Evolutionary conservation across 805 yeast genomes (phyloP).

Genomic region (Metschnikowia arizonensis): DNA sequence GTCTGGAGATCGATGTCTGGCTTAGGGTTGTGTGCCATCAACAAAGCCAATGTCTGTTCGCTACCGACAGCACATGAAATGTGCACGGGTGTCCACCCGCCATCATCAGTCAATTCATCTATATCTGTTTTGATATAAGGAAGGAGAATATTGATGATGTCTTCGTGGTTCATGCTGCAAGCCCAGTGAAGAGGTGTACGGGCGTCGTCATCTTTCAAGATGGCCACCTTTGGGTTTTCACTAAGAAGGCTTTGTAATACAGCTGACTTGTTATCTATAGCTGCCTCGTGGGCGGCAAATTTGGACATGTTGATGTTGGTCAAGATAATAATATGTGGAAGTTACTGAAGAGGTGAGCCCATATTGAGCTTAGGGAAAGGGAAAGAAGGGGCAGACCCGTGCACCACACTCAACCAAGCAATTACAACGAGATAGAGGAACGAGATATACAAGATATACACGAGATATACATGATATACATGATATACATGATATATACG

Average conservation of each 20-base stretch:
- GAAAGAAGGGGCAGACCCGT: conserved; percentile 5
- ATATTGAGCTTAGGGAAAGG: not conserved
- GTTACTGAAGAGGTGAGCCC: not conserved
- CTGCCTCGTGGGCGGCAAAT: conserved; percentile 55
- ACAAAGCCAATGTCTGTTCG: conserved; percentile 43
- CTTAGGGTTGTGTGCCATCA: conserved; percentile 46
- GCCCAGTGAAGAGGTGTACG: conserved; percentile 92
- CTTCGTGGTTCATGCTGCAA: conserved; percentile 54
- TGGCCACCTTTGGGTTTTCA: conserved; percentile 46
- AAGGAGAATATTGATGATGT: conserved; percentile 44
- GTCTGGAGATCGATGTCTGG: conserved; percentile 56
- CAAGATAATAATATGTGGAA: not conserved
- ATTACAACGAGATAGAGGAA: too few relatives aligned
- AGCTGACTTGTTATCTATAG: conserved; percentile 53
- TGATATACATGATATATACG: too few relatives aligned
- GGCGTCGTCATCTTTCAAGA: conserved; percentile 61
- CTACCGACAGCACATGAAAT: conserved; percentile 77
- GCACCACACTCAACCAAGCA: conserved; percentile 5
- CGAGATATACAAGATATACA: too few relatives aligned
- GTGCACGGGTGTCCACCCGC: conserved; percentile 89
- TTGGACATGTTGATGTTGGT: conserved; percentile 5
- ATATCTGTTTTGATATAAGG: conserved; percentile 44
- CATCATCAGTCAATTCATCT: conserved; percentile 63
- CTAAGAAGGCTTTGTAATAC: conserved; percentile 49
- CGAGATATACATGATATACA: too few relatives aligned